Base-by-base conservation (phyloP, 139 green algal genomes). In the Ettlia oleoabundans region DNA sequence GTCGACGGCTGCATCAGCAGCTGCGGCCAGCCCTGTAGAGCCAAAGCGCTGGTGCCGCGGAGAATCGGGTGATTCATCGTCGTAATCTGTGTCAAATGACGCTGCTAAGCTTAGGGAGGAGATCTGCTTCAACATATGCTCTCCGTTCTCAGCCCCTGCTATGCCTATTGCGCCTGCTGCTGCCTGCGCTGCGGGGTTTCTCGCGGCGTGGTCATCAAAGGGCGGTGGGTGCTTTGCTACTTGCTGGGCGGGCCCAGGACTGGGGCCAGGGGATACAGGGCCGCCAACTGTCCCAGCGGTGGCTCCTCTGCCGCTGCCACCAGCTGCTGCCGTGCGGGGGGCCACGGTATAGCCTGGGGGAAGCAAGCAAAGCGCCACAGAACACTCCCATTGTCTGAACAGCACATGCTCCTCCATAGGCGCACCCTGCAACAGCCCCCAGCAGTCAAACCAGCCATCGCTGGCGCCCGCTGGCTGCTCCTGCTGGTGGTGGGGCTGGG, bases 361-460 rank as follows among this genome's bases (percentile, higher is more conserved):
- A 32, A 88, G 79, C 38, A 92, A 65, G 33, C 37, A 53, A 15
- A 91, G 41, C 1, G 47, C 67, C 30, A 86, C 68, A 2, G 78
- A 41, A 18, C 69, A 40, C 64, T 90, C 88, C 88, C 88, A 92
- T 61, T 92, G 88, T 42, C 74, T 80, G 43, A 92, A 74, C 37
- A 92, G 30, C 1, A 64, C 64, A 38, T 92, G 82, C 22, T 86
- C 80, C 35, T 86, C 81, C 0, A 61, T 47, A 24, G 53, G 61
- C 33, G 28, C 38, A 18, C 55, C 55, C 21, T 42, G 52, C 43
- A 71, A 22, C 9, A 68, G 58, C 55, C 37, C 62, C 35, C 30
- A 41, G 33, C 67, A 43, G 43, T 80, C 47, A 26, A 32, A 6
- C 4, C 3, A 33, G 30, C 26, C 62, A 21, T 28, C 51, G 41